These are phyloP conservation scores for Populus tremula DNA, from an alignment of 345 rosid species.

Conservation along the genomic window DNA sequence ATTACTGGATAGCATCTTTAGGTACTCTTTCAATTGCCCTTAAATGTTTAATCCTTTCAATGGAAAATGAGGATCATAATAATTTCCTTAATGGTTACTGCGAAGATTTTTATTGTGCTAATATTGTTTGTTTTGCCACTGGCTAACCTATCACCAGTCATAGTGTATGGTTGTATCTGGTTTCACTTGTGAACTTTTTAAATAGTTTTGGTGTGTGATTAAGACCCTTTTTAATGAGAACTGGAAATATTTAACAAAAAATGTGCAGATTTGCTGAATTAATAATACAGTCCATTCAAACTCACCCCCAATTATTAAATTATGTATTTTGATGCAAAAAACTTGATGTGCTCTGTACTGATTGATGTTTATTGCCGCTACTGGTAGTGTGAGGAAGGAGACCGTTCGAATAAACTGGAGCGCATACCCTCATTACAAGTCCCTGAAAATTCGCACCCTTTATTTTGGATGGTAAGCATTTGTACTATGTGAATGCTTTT, in stretches of 20 bases:
- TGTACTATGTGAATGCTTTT: slow-evolving; percentile 88
- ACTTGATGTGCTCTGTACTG: slow-evolving; percentile 1
- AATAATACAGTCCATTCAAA: background rate
- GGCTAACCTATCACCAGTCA: too few relatives aligned
- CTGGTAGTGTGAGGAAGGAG: slow-evolving; percentile 54
- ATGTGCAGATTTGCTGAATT: background rate
- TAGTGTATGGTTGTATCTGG: too few relatives aligned
- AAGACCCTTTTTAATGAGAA: too few relatives aligned
- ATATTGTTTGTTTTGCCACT: too few relatives aligned
- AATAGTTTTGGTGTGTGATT: too few relatives aligned
- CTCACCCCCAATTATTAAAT: background rate
- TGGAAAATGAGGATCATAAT: slow-evolving; percentile 1
- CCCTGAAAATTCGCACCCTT: slow-evolving; percentile 90
- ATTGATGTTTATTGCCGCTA: slow-evolving; percentile 6
- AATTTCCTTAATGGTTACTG: too few relatives aligned
- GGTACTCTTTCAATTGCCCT: slow-evolving; percentile 35
- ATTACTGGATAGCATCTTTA: slow-evolving; percentile 73
- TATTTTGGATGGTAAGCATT: slow-evolving; percentile 62
- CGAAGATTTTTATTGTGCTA: too few relatives aligned
- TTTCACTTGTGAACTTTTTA: too few relatives aligned
- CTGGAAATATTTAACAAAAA: background rate
- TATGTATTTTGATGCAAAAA: background rate
- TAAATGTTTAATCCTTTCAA: background rate
- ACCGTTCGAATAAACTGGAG: slow-evolving; percentile 79
- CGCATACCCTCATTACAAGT: slow-evolving; percentile 86